phyloP scores from a whole-genome alignment of 2,329 filamentous ascomycete species.

The Cladosporium colombiae region DNA sequence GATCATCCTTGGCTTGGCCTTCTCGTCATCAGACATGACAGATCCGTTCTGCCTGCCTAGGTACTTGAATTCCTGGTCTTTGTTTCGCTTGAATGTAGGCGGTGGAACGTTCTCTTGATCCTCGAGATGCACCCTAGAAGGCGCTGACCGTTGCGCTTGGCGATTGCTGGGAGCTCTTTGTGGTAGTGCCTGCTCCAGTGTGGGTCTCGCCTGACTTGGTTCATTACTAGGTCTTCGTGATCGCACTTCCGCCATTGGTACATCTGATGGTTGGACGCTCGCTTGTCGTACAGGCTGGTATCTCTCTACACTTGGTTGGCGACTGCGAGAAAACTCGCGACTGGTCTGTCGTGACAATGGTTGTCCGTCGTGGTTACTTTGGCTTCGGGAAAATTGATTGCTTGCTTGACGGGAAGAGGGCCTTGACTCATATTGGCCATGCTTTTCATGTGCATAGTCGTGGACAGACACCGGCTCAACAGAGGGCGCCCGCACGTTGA shows the following conservation, averaged over 20 bases:
- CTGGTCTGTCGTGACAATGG: slow-evolving; percentile 34
- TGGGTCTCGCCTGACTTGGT: slow-evolving; percentile 26
- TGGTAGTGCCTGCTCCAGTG: slow-evolving; percentile 35
- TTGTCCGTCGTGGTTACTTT: slow-evolving; percentile 31
- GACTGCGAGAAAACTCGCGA: slow-evolving; percentile 30
- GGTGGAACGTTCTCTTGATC: slow-evolving; percentile 82
- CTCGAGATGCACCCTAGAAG: slow-evolving; percentile 56
- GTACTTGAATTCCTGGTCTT: slow-evolving; percentile 56
- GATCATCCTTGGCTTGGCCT: slow-evolving; percentile 42
- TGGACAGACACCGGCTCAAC: slow-evolving; percentile 39
- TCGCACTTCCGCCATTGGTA: slow-evolving; percentile 12
- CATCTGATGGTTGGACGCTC: slow-evolving; percentile 29
- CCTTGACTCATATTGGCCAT: slow-evolving; percentile 29
- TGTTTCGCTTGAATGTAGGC: slow-evolving; percentile 65
- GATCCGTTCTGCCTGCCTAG: slow-evolving; percentile 59
- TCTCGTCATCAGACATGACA: slow-evolving; percentile 50
- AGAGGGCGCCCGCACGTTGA: slow-evolving; percentile 35
- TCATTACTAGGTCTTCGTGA: slow-evolving; percentile 31
- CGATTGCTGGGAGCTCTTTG: slow-evolving; percentile 40
- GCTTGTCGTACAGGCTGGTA: slow-evolving; percentile 28
- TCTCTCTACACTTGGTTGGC: slow-evolving; percentile 36
- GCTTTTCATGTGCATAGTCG: slow-evolving; percentile 36
- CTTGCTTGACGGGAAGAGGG: slow-evolving; percentile 32
- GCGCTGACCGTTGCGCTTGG: slow-evolving; percentile 48
- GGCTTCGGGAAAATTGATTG: slow-evolving; percentile 30